A percentile compares a stretch with the other conserved stretches of the same genome.
Conservation (phyloP, 2,329 filamentous ascomycete species). For the Canariomyces notabilis region DNA sequence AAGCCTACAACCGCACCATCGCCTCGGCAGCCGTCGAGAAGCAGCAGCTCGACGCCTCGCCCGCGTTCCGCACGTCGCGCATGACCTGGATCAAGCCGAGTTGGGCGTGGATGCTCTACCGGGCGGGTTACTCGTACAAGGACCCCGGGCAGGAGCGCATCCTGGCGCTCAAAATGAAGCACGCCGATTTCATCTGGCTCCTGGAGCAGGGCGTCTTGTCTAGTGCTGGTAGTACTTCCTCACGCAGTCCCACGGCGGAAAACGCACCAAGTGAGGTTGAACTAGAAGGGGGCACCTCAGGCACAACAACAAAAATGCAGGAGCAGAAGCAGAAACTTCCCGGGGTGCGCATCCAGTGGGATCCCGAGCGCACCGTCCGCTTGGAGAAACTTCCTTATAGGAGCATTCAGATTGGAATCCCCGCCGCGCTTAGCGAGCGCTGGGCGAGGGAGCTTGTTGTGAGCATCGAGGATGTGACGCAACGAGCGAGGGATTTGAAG, state of each 20-base stretch:
- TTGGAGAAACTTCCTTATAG: conserved; percentile 44
- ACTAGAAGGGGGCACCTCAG: too few relatives aligned
- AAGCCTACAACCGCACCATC: conserved; percentile 53
- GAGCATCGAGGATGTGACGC: conserved; percentile 55
- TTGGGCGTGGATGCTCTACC: conserved; percentile 62
- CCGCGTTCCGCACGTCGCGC: conserved; percentile 46
- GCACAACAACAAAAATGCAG: too few relatives aligned
- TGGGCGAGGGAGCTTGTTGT: conserved; percentile 50
- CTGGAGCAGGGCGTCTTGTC: conserved; percentile 36
- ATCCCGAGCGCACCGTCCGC: conserved; percentile 50
- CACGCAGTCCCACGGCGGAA: too few relatives aligned
- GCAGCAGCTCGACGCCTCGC: conserved; percentile 49
- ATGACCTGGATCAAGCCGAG: conserved; percentile 64
- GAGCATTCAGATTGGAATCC: conserved; percentile 60
- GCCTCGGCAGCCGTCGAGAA: conserved; percentile 45
- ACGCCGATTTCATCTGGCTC: conserved; percentile 44
- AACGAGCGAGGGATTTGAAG: conserved; percentile 45
- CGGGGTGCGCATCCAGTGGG: conserved; percentile 57
- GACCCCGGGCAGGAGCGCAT: conserved; percentile 50
- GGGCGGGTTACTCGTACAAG: conserved; percentile 55
- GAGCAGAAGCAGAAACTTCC: not conserved
- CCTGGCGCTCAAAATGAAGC: conserved; percentile 52
- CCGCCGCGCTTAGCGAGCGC: conserved; percentile 37
- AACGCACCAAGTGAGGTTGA: too few relatives aligned
- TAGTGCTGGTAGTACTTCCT: conserved; percentile 22